Base-by-base conservation (phyloP, 306 rosid genomes). In the Castanea crenata region DNA sequence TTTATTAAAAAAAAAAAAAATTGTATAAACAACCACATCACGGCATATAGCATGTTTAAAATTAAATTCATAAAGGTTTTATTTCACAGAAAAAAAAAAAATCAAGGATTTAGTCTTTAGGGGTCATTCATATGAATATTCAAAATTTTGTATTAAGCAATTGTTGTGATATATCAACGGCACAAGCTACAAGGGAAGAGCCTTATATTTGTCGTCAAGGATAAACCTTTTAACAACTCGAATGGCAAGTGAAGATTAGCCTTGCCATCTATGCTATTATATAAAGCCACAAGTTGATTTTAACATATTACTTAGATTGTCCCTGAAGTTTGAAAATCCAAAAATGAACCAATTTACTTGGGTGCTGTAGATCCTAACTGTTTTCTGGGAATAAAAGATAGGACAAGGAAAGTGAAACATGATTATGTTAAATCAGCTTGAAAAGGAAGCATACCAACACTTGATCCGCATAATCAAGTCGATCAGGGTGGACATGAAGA, bases 391-490 rank as follows among this genome's bases (percentile, higher is more conserved):
- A 9, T 20, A 64, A 31, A 64, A 15, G 44, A 64, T 13, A 27
- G 38, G 23, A 27, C 14, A 64, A 31, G 3, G 32, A 4, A 59
- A 23, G 34, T 23, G 54, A 49, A 49, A 49, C 62, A 76, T 77
- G 68, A 61, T 59, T 32, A 71, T 44, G 76, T 55, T 55, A 76
- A 77, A 76, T 64, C 20, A 78, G 69, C 71, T 31, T 32, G 55
- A 25, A 79, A 16, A 68, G 73, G 80, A 62, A 87, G 74, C 87
- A 85, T 96, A 96, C 99, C 99, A 96, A 74, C 74, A 96, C 98
- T 88, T 89, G 97, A 86, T 96, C 99, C 0, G 97, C 99, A 87
- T 96, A 96, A 84, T 96, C 98, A 76, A 96, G 96, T 65, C 99
- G 90, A 68, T 96, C 99, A 21, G 98, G 97, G 87, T 96, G 99